A percentile compares a stretch with the other conserved stretches of the same genome.
Evolutionary conservation across 139 green algal genomes (phyloP).

Genomic region (Micromonas commoda): DNA sequence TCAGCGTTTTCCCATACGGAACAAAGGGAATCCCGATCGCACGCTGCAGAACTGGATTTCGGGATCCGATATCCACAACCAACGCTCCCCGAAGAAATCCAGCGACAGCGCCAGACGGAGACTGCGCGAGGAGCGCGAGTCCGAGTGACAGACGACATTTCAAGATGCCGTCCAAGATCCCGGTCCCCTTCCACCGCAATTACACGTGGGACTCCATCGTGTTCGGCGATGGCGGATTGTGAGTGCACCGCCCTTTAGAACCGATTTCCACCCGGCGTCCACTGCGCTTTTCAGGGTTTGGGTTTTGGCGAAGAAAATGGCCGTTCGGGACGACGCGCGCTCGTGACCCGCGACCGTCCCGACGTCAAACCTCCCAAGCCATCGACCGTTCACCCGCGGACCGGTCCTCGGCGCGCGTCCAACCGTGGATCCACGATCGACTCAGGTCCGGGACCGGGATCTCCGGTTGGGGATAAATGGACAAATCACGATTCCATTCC

Average conservation of each 20-base stretch:
- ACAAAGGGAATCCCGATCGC: too few relatives aligned
- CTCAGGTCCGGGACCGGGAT: too few relatives aligned
- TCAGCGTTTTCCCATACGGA: too few relatives aligned
- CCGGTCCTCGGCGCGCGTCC: not conserved
- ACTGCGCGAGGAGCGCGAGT: too few relatives aligned
- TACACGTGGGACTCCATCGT: conserved; percentile 25
- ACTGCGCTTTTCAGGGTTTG: not conserved
- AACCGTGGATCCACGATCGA: too few relatives aligned
- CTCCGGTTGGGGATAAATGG: too few relatives aligned
- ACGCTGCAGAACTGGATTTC: too few relatives aligned
- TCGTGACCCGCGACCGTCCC: not conserved
- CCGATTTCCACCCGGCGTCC: not conserved
- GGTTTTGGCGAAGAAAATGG: not conserved
- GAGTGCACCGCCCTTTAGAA: not conserved
- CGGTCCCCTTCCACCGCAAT: not conserved
- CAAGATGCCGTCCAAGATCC: conserved; percentile 36
- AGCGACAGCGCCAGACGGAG: too few relatives aligned
- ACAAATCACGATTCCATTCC: not conserved
- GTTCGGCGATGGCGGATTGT: conserved; percentile 10
- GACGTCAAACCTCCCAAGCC: not conserved
- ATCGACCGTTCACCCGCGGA: not conserved
- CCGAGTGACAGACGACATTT: not conserved
- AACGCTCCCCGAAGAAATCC: too few relatives aligned
- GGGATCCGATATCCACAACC: too few relatives aligned
- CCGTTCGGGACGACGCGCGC: not conserved